A percentile compares a stretch with the other conserved stretches of the same genome.
phyloP scores from a whole-genome alignment of 2,329 filamentous ascomycete species.

The Fusarium redolens region DNA sequence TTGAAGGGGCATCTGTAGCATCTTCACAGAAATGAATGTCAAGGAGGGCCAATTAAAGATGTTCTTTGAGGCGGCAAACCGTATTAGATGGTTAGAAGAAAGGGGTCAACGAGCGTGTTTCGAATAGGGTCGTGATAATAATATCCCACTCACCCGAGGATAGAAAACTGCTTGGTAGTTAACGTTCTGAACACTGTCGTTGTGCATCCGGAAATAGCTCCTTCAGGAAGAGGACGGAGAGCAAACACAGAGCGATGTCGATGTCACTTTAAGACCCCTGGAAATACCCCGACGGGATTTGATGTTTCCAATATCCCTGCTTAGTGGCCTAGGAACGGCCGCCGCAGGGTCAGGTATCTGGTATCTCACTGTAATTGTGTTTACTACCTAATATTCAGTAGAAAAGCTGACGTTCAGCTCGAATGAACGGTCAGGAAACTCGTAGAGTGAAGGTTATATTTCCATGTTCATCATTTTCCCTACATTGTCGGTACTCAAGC shows the following conservation, averaged over 20 bases:
- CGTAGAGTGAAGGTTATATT: not conserved
- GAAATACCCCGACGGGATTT: slow-evolving; percentile 17
- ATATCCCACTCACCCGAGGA: not conserved
- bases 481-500: not conserved
- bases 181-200: not conserved
- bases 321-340: slow-evolving; percentile 13
- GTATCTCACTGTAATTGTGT: not conserved
- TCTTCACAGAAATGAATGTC: not conserved
- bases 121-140: not conserved
- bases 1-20: not conserved
- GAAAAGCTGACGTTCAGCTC: not conserved
- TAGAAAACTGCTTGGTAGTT: slow-evolving; percentile 19
- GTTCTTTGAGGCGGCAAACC: not conserved
- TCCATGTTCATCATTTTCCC: not conserved
- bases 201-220: slow-evolving; percentile 8
- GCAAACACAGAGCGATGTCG: slow-evolving; percentile 1
- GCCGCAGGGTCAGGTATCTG: slow-evolving; percentile 3
- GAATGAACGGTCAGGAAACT: not conserved
- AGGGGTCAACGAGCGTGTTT: slow-evolving; percentile 1
- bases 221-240: slow-evolving; percentile 11
- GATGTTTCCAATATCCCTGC: not conserved
- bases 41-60: not conserved
- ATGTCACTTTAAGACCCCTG: slow-evolving; percentile 12
- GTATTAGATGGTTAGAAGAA: not conserved
- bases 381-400: not conserved